Evolutionary conservation across 164 flowering plant species (phyloP).

Genomic region (Akebia trifoliata): DNA sequence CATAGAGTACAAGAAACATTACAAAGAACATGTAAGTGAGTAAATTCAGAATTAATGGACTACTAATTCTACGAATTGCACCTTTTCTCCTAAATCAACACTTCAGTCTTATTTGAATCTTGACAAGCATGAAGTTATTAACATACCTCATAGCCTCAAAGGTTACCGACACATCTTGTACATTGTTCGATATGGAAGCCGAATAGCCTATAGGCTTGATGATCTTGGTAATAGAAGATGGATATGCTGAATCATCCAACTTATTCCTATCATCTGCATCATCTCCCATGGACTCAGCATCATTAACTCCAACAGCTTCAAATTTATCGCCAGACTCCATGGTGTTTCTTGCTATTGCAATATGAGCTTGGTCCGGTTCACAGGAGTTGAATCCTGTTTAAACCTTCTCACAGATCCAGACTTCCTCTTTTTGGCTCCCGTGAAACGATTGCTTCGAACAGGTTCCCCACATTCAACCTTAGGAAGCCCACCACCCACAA

Average conservation of each 20-base stretch:
- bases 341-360: constrained; percentile 12
- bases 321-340: constrained; percentile 16
- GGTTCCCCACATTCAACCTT: constrained; percentile 25
- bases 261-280: constrained; percentile 21
- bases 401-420: constrained; percentile 83
- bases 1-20: no score
- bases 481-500: constrained; percentile 29
- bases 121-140: background rate
- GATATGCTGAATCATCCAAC: constrained; percentile 24
- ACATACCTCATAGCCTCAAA: constrained; percentile 76
- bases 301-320: constrained; percentile 22
- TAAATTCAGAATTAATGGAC: no score
- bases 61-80: no score
- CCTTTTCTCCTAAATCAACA: background rate
- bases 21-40: no score
- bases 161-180: constrained; percentile 60
- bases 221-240: constrained; percentile 47
- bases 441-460: constrained; percentile 40
- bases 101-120: no score
- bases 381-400: constrained; percentile 36
- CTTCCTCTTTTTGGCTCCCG: constrained; percentile 75
- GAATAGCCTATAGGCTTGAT: constrained; percentile 64
- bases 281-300: constrained; percentile 21
- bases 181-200: constrained; percentile 45
- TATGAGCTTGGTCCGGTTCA: constrained; percentile 21